phyloP scores from a whole-genome alignment of 495 filamentous ascomycete species.

The Apodospora peruviana region DNA sequence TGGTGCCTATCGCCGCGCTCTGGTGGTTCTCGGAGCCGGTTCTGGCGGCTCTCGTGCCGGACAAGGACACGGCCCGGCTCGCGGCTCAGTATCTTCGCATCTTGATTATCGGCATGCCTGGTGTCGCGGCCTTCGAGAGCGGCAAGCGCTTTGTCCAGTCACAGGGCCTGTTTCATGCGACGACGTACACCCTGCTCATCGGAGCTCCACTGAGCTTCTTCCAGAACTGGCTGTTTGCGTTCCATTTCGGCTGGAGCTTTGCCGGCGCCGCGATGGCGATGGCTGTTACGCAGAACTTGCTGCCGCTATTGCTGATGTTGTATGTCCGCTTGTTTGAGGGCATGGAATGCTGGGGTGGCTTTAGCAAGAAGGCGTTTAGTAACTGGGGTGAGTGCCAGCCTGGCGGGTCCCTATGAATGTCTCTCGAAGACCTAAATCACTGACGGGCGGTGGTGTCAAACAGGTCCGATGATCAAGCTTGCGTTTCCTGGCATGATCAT shows the following conservation, averaged over 20 bases:
- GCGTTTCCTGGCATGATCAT: conserved; percentile 77
- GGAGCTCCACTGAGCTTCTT: conserved; percentile 62
- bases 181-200: conserved; percentile 60
- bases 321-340: conserved; percentile 74
- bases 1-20: conserved; percentile 55
- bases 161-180: conserved; percentile 64
- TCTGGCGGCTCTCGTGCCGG: conserved; percentile 52
- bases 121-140: conserved; percentile 62
- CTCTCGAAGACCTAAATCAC: too few relatives aligned
- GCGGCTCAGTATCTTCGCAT: conserved; percentile 64
- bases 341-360: conserved; percentile 80
- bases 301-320: conserved; percentile 65
- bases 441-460: too few relatives aligned
- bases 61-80: conserved; percentile 54
- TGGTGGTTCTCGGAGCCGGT: conserved; percentile 57
- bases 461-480: conserved; percentile 69
- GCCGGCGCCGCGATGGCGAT: conserved; percentile 82
- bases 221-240: conserved; percentile 64
- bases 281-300: conserved; percentile 71
- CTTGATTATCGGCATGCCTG: conserved; percentile 59
- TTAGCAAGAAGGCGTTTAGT: conserved; percentile 59
- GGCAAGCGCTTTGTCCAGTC: conserved; percentile 74
- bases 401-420: not conserved
- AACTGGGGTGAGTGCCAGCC: conserved; percentile 59
- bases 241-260: conserved; percentile 69